These are phyloP conservation scores for Symbiodinium natans DNA, from an alignment of 73 alveolate genomes.

Conservation along the genomic window DNA sequence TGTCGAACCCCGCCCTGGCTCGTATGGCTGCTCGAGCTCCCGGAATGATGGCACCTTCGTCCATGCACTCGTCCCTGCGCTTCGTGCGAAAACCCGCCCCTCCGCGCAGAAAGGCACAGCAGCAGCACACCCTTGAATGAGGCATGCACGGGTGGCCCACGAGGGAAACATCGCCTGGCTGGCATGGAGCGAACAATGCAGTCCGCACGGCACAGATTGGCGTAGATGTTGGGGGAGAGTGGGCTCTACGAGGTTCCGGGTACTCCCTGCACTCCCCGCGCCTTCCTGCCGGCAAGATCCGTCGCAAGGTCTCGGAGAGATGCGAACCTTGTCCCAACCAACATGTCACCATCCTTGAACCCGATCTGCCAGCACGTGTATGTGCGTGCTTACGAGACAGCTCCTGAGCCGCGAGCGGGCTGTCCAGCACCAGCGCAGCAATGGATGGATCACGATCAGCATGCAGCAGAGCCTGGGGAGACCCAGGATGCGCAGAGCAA, in stretches of 20 bases:
- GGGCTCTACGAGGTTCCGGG: no score
- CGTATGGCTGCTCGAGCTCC: constrained; percentile 69
- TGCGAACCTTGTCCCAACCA: constrained; percentile 12
- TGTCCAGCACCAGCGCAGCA: constrained; percentile 86
- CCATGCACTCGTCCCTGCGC: not conserved
- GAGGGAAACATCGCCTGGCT: constrained; percentile 42
- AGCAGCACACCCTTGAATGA: no score
- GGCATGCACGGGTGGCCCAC: constrained; percentile 80
- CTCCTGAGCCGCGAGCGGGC: constrained; percentile 15
- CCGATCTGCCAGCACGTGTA: not conserved
- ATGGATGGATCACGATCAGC: constrained; percentile 87
- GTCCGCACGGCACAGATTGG: no score
- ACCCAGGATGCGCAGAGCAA: no score
- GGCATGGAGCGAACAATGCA: no score
- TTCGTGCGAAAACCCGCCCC: not conserved
- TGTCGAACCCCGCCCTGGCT: constrained; percentile 81
- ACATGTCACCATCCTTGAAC: no score
- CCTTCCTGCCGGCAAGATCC: constrained; percentile 46
- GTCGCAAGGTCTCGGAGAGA: constrained; percentile 57
- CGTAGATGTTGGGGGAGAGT: no score
- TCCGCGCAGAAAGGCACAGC: not conserved
- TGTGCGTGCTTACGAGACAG: not conserved
- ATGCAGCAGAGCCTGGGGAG: constrained; percentile 39
- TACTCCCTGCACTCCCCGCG: no score
- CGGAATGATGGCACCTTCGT: constrained; percentile 39